Percentiles rank a stretch among this genome's conserved stretches.
phyloP scores from a whole-genome alignment of 169 alveolate species.

The Plasmodium vinckei region DNA sequence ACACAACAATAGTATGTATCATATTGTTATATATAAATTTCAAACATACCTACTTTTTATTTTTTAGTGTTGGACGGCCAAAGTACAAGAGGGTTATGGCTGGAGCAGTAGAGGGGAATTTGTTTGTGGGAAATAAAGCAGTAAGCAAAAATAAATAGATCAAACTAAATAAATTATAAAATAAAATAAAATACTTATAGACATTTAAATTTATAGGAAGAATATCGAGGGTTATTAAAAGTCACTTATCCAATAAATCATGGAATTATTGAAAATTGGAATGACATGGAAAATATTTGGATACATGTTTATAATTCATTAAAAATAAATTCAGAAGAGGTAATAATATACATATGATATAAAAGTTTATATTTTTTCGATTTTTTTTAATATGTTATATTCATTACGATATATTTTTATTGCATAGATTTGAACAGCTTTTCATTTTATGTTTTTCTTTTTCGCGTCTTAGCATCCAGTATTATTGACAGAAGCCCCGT shows the following conservation, averaged over 20 bases:
- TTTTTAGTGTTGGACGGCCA: conserved; percentile 81
- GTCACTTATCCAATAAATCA: conserved; percentile 89
- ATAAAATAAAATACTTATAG: not conserved
- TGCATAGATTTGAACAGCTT: not conserved
- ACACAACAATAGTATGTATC: not conserved
- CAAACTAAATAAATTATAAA: not conserved
- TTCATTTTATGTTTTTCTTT: conserved; percentile 12
- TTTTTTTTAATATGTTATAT: not conserved
- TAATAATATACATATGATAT: conserved; percentile 45
- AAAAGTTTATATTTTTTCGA: not conserved
- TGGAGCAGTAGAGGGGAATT: conserved; percentile 84
- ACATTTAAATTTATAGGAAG: conserved; percentile 65
- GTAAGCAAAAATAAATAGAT: conserved; percentile 13
- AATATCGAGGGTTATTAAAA: conserved; percentile 84
- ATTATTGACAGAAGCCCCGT: conserved; percentile 82
- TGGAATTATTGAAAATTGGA: conserved; percentile 88
- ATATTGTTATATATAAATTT: not conserved
- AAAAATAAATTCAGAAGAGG: conserved; percentile 81
- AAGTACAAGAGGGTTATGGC: conserved; percentile 85
- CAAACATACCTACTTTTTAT: not conserved
- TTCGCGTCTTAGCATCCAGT: conserved; percentile 72
- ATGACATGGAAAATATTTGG: conserved; percentile 85
- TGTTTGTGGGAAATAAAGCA: conserved; percentile 68
- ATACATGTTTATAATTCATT: conserved; percentile 80
- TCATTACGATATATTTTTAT: too few relatives aligned